phyloP scores from a whole-genome alignment of 1,139 yeast genomes.

The Geotrichum reessii region DNA sequence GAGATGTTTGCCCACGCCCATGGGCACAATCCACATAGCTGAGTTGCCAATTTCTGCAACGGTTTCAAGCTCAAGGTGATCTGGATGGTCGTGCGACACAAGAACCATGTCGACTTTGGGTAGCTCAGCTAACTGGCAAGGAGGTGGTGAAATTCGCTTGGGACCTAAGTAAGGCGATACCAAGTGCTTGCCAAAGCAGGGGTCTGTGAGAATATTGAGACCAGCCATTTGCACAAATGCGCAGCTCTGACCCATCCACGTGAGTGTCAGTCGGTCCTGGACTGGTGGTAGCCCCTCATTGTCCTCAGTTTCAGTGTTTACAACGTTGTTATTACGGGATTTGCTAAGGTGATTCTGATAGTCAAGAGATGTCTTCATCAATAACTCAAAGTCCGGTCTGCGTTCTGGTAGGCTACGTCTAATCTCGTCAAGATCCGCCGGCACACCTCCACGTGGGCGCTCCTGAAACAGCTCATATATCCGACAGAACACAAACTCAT shows the following conservation, averaged over 20 bases:
- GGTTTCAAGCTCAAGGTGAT: slow-evolving; percentile 69
- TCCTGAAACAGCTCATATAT: slow-evolving; percentile 63
- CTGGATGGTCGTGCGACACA: slow-evolving; percentile 94
- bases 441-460: slow-evolving; percentile 63
- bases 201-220: slow-evolving; percentile 76
- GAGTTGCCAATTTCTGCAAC: slow-evolving; percentile 53
- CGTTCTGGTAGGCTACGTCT: slow-evolving; percentile 48
- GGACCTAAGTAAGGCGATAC: slow-evolving; percentile 69
- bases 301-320: slow-evolving; percentile 1
- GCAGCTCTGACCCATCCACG: slow-evolving; percentile 95
- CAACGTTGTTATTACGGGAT: slow-evolving; percentile 3
- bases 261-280: slow-evolving; percentile 52
- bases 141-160: slow-evolving; percentile 66
- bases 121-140: slow-evolving; percentile 58
- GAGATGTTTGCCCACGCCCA: slow-evolving; percentile 62
- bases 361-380: slow-evolving; percentile 31
- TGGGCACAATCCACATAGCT: slow-evolving; percentile 79
- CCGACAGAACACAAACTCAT: slow-evolving; percentile 73
- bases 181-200: slow-evolving; percentile 66
- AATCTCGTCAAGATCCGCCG: slow-evolving; percentile 45
- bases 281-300: slow-evolving; percentile 30
- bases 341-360: slow-evolving; percentile 15
- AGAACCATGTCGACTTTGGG: slow-evolving; percentile 64
- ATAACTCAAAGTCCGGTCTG: slow-evolving; percentile 51
- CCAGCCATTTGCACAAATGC: slow-evolving; percentile 67